Evolutionary conservation across 768 basidiomycete genomes (phyloP).

Genomic region (Kwoniella pini): DNA sequence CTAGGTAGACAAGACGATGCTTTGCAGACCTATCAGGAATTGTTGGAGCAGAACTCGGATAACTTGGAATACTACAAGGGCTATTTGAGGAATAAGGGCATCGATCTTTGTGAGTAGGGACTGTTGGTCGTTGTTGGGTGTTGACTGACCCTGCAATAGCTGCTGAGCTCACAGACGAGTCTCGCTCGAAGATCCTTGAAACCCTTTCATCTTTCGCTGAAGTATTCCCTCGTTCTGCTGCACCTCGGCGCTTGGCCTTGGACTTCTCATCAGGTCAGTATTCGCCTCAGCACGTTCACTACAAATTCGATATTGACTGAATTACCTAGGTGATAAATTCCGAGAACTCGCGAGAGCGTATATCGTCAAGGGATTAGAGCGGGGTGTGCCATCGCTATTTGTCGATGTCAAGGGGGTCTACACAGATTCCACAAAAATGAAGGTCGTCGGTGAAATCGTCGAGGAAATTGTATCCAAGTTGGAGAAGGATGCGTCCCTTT

Average conservation of each 20-base stretch:
- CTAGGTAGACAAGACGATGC: constrained; percentile 67
- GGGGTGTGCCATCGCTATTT: constrained; percentile 91
- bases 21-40: constrained; percentile 72
- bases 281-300: neutral
- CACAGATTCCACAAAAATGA: constrained; percentile 64
- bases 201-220: constrained; percentile 65
- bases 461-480: constrained; percentile 59
- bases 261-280: constrained; percentile 62
- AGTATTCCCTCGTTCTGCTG: constrained; percentile 68
- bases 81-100: constrained; percentile 66
- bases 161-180: constrained; percentile 58
- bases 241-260: constrained; percentile 74
- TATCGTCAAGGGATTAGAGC: constrained; percentile 67
- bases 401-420: constrained; percentile 88
- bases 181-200: constrained; percentile 61
- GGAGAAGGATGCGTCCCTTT: constrained; percentile 36
- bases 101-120: constrained; percentile 64
- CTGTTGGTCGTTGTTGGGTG: neutral
- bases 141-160: constrained; percentile 6
- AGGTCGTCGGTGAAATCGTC: constrained; percentile 70
- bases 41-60: constrained; percentile 86
- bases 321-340: constrained; percentile 66
- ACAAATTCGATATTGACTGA: neutral
- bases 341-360: constrained; percentile 66
- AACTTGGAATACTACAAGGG: constrained; percentile 75